Evolutionary conservation across 2,329 filamentous ascomycete species (phyloP).

Genomic region (Emergomyces pasteurianus): DNA sequence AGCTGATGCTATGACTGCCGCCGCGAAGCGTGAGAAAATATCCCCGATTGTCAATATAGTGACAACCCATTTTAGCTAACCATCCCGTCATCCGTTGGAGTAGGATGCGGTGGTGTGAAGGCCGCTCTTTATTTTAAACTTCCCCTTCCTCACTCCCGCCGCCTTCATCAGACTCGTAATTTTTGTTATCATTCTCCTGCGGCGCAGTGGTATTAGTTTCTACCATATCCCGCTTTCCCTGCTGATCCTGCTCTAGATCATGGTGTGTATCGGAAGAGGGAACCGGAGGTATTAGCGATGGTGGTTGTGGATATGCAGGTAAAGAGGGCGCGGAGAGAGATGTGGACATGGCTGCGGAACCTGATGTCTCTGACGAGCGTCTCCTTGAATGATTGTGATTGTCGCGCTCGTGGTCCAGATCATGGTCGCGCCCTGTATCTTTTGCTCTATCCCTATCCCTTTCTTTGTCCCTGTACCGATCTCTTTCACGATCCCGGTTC

Average conservation of each 20-base stretch:
- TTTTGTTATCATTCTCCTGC: conserved; percentile 2
- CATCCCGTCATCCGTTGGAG: not conserved
- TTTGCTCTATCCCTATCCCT: not conserved
- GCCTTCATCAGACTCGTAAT: conserved; percentile 18
- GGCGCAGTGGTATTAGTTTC: not conserved
- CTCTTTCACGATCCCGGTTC: not conserved
- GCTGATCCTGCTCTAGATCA: not conserved
- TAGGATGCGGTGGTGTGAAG: no score
- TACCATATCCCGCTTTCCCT: not conserved
- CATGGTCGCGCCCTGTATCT: conserved; percentile 9
- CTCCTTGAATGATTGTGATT: not conserved
- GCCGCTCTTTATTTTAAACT: conserved; percentile 14
- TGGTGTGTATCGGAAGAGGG: not conserved
- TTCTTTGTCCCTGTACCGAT: conserved; percentile 11
- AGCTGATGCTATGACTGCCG: no score
- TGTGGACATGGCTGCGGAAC: not conserved
- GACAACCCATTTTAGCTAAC: not conserved
- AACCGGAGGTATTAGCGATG: not conserved
- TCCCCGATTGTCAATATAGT: not conserved
- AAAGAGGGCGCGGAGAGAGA: not conserved
- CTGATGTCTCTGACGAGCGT: conserved; percentile 4
- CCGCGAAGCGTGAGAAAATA: no score
- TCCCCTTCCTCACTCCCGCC: conserved; percentile 35
- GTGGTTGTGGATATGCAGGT: not conserved
- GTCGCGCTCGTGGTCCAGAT: conserved; percentile 6